A percentile compares a stretch with the other conserved stretches of the same genome.
These are phyloP conservation scores for Diaporthe citriasiana DNA, from an alignment of 2,329 filamentous ascomycete genomes.

Conservation along the genomic window DNA sequence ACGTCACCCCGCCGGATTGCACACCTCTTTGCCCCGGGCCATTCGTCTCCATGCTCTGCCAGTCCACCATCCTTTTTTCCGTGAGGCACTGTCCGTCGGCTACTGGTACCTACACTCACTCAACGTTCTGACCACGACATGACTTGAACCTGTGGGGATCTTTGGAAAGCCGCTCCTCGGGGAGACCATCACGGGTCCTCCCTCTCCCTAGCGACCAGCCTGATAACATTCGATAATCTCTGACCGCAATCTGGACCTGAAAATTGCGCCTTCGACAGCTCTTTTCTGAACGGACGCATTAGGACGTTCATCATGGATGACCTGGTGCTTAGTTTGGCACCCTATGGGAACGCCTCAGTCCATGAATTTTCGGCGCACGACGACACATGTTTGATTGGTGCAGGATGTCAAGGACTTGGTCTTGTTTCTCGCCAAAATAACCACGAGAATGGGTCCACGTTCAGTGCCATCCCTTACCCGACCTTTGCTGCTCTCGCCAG, in stretches of 20 bases:
- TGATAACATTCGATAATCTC: slow-evolving; percentile 1
- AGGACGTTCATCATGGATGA: slow-evolving; percentile 45
- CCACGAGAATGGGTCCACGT: slow-evolving; percentile 1
- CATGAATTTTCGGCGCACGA: slow-evolving; percentile 40
- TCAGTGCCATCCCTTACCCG: slow-evolving; percentile 15
- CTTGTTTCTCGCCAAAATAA: slow-evolving; percentile 25
- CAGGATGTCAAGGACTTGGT: slow-evolving; percentile 40
- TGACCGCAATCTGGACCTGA: neutral
- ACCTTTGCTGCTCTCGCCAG: neutral
- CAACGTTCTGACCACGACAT: slow-evolving; percentile 14
- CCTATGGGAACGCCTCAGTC: slow-evolving; percentile 19
- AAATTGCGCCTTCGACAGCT: neutral
- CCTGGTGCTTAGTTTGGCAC: slow-evolving; percentile 8
- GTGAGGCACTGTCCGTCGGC: neutral
- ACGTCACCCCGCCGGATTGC: slow-evolving; percentile 20
- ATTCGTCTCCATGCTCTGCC: neutral
- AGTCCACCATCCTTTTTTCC: neutral
- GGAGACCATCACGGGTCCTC: slow-evolving; percentile 20
- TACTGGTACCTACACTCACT: neutral
- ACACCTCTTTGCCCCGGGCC: slow-evolving; percentile 7
- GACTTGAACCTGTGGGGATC: slow-evolving; percentile 7
- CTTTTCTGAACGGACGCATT: neutral
- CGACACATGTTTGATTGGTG: slow-evolving; percentile 41
- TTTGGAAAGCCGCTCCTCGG: slow-evolving; percentile 12
- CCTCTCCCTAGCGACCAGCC: slow-evolving; percentile 4